Conservation (phyloP, 73 alveolate species). For the Effrenium voratum region DNA sequence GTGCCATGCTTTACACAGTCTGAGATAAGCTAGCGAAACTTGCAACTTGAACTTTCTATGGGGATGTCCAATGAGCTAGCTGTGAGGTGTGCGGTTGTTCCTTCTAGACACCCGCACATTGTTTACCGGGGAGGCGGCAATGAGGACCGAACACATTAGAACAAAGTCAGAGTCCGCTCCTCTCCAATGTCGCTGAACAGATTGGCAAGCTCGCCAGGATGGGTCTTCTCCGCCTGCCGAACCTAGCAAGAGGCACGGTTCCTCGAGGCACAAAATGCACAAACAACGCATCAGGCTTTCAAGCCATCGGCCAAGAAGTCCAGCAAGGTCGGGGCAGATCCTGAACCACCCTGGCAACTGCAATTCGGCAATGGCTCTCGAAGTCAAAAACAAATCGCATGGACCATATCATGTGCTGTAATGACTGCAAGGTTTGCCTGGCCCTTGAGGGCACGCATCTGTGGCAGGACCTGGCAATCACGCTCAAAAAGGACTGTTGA, state of each 20-base stretch:
- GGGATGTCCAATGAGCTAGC: too few species aligned
- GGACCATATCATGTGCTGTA: not conserved
- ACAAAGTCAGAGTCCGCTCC: not conserved
- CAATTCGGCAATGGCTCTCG: not conserved
- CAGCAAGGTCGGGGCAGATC: constrained; percentile 6
- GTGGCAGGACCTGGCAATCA: constrained; percentile 29
- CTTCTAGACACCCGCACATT: too few species aligned
- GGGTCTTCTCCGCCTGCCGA: constrained; percentile 50
- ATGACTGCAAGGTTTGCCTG: not conserved
- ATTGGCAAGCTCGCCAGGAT: constrained; percentile 56
- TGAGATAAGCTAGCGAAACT: too few species aligned
- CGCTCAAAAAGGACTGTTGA: not conserved
- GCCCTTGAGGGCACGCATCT: constrained; percentile 81
- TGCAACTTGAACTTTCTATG: too few species aligned
- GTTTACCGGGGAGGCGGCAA: too few species aligned
- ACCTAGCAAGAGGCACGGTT: not conserved
- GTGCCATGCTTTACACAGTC: too few species aligned
- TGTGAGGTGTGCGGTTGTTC: too few species aligned
- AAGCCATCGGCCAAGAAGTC: constrained; percentile 27
- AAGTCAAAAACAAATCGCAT: not conserved
- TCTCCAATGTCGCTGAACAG: constrained; percentile 62
- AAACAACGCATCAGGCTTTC: not conserved
- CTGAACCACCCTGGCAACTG: not conserved
- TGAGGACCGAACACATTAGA: too few species aligned
- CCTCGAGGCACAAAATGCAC: not conserved